Base-by-base conservation (phyloP, 441 rosid species). In the Omphalea diandra region DNA sequence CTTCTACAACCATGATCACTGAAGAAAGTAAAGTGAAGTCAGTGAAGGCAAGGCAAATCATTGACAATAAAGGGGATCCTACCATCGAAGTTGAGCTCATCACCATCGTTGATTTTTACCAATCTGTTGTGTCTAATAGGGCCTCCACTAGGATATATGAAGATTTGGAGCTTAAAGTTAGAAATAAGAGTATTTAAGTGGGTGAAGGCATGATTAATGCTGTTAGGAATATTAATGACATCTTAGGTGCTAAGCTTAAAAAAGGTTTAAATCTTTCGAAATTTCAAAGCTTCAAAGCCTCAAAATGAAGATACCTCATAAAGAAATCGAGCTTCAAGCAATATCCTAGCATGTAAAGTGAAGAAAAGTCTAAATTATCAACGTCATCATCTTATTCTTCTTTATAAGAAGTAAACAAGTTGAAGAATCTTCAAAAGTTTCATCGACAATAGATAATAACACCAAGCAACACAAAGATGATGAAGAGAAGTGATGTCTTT, bases 101-200 rank as follows among this genome's bases (percentile, higher is more conserved):
- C 66, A 87, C n/a, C n/a, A n/a, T 94, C 0, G 75, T 83, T 70
- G 82, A 80, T 57, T 87, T 90, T 62, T 90, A 84, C 77, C 87
- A 97, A 66, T 94, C 98, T 15, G 97, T 97, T 14, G 97, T 91
- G 38, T 97, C 98, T 0, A 94, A 97, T 78, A 97, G 97, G 38
- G 97, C 97, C 40, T 94, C 98, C 41, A 94, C 97, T 24, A 96
- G 94, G 81, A 88, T 91, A 87, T 89, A 94, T 53, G 97, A 94
- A 79, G 97, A 97, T 14, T 72, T 91, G 56, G 97, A 91, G 85
- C 97, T 94, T 56, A 85, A 96, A 73, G 97, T 91, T 66, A 97
- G 94, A 0, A 94, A 94, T 38, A 87, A 87, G 75, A 76, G 76
- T 49, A 87, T 90, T 3, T 91, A 87, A 71, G 97, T 95, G 17